Conservation (phyloP, 148 eudicot genomes). For the Camellia lanceoleosa region DNA sequence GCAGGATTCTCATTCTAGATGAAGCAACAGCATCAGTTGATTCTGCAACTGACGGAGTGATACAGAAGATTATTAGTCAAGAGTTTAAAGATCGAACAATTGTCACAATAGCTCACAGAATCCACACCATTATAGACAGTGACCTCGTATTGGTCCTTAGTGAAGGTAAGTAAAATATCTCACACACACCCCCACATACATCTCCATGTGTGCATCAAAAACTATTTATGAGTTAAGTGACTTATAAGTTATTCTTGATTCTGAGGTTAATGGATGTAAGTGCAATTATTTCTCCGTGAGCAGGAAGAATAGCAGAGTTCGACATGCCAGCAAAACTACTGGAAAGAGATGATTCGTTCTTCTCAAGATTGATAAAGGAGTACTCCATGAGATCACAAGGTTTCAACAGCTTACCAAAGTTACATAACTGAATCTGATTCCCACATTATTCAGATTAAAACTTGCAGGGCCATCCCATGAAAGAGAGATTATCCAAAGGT, state of each 20-base stretch:
- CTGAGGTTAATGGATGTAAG: neutral
- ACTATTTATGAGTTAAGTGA: neutral
- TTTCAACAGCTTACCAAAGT: constrained; percentile 40
- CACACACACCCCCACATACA: neutral
- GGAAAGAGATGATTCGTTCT: constrained; percentile 81
- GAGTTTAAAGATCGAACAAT: constrained; percentile 82
- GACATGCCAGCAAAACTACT: constrained; percentile 81
- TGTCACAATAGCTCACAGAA: constrained; percentile 96
- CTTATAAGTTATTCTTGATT: neutral
- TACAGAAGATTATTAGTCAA: constrained; percentile 73
- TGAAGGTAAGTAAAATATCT: constrained; percentile 53
- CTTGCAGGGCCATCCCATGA: neutral
- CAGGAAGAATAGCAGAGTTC: constrained; percentile 93
- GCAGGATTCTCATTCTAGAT: constrained; percentile 77
- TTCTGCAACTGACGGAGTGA: constrained; percentile 85
- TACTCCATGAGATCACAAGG: constrained; percentile 78
- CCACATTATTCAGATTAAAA: neutral
- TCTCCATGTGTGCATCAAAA: neutral
- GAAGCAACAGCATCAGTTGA: constrained; percentile 99
- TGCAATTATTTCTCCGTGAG: constrained; percentile 14
- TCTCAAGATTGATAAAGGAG: constrained; percentile 83
- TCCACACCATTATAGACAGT: constrained; percentile 91
- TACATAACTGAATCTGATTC: constrained; percentile 17
- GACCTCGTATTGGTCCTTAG: constrained; percentile 93
- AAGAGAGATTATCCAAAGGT: neutral